Percentiles rank a stretch among this genome's conserved stretches.
These are phyloP conservation scores for Cyclospora cayetanensis DNA, from an alignment of 169 alveolate species.

Conservation along the genomic window DNA sequence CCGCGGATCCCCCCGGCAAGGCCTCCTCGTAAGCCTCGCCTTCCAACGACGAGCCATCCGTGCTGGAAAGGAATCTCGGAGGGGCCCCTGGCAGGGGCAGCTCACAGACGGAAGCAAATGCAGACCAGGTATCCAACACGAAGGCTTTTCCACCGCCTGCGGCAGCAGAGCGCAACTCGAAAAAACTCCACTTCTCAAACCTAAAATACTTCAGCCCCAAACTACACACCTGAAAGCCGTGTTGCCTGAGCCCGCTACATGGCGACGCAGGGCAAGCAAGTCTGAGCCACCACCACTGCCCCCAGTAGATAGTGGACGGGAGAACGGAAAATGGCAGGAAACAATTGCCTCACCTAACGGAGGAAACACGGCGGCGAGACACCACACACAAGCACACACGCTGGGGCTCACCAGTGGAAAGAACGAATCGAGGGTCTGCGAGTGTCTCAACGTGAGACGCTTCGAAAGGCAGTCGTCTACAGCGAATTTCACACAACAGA, in stretches of 20 bases:
- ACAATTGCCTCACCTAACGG: no score
- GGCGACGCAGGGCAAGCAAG: no score
- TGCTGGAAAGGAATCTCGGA: not conserved
- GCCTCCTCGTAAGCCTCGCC: not conserved
- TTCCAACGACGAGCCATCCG: no score
- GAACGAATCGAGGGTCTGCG: not conserved
- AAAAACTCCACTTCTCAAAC: not conserved
- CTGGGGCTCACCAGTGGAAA: not conserved
- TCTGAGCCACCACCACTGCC: no score
- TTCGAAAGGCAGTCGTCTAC: not conserved
- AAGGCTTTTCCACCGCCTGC: not conserved
- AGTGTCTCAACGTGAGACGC: not conserved
- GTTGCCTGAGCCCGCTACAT: no score
- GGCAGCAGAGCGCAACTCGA: not conserved
- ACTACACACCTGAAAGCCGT: no score
- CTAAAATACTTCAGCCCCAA: no score
- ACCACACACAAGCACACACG: no score
- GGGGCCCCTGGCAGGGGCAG: not conserved
- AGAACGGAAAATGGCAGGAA: no score
- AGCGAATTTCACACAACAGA: no score
- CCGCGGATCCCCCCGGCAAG: not conserved
- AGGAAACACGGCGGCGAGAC: no score
- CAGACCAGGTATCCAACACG: constrained; percentile 15
- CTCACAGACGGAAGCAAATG: constrained; percentile 26
- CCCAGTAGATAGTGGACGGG: no score